Conservation (phyloP, 1,139 yeast species). For the Magnusiomyces fungicola region DNA sequence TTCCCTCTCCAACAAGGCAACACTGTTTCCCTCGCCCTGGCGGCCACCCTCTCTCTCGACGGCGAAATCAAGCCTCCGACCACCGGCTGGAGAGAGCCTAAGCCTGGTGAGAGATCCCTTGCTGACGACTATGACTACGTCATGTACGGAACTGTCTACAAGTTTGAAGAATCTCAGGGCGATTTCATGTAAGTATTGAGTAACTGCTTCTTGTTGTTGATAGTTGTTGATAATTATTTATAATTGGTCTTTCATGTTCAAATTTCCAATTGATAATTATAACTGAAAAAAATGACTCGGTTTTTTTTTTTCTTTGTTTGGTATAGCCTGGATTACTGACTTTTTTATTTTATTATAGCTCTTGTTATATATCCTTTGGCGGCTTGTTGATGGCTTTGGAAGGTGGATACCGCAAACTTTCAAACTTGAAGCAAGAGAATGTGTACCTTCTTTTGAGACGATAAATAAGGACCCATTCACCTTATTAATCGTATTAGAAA, state of each 20-base stretch:
- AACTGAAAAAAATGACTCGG: too few species aligned
- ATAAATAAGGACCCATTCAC: too few species aligned
- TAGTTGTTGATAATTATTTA: too few species aligned
- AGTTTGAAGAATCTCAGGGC: slow-evolving; percentile 81
- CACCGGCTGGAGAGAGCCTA: slow-evolving; percentile 82
- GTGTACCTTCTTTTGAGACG: slow-evolving; percentile 86
- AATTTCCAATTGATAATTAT: too few species aligned
- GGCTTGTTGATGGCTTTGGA: slow-evolving; percentile 90
- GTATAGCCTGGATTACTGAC: slow-evolving; percentile 20
- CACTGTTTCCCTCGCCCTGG: slow-evolving; percentile 80
- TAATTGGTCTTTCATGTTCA: too few species aligned
- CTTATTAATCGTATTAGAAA: too few species aligned
- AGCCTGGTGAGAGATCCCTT: slow-evolving; percentile 69
- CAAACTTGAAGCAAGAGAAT: slow-evolving; percentile 87
- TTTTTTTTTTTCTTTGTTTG: background rate
- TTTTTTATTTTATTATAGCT: slow-evolving; percentile 36
- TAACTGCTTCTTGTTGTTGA: too few species aligned
- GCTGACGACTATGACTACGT: slow-evolving; percentile 98
- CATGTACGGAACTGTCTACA: slow-evolving; percentile 97
- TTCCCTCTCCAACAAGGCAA: slow-evolving; percentile 79
- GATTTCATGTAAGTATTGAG: slow-evolving; percentile 38
- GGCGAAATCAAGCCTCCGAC: slow-evolving; percentile 53
- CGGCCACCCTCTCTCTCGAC: slow-evolving; percentile 59
- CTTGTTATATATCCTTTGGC: slow-evolving; percentile 92
- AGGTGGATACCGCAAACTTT: slow-evolving; percentile 87